Conservation (phyloP, 208 protist species). For the Trypanosoma vivax region DNA sequence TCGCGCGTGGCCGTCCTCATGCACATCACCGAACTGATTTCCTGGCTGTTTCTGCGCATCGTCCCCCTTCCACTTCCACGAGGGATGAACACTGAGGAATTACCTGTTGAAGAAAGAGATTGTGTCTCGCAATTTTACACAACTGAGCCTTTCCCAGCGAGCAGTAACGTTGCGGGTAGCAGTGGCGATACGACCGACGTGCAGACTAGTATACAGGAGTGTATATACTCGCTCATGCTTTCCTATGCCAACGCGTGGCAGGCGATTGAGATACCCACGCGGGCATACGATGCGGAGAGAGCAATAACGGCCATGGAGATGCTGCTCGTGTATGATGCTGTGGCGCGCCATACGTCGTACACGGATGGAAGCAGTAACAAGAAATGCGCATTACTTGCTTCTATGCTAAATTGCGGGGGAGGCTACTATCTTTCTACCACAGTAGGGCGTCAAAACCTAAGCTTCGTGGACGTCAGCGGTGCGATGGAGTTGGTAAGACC, state of each 20-base stretch:
- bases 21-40: conserved; percentile 71
- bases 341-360: conserved; percentile 28
- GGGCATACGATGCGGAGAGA: conserved; percentile 57
- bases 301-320: conserved; percentile 54
- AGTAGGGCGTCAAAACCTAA: conserved; percentile 32
- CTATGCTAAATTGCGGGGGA: conserved; percentile 31
- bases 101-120: conserved; percentile 4
- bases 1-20: conserved; percentile 69
- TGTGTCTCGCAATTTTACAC: conserved; percentile 10
- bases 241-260: conserved; percentile 72
- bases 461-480: conserved; percentile 38
- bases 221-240: conserved; percentile 42
- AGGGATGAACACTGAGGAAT: not conserved
- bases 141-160: conserved; percentile 6
- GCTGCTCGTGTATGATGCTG: conserved; percentile 68
- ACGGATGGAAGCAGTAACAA: conserved; percentile 5
- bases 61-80: conserved; percentile 42
- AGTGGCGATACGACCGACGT: not conserved
- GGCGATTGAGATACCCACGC: conserved; percentile 66
- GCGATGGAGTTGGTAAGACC: conserved; percentile 58
- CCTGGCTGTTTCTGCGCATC: conserved; percentile 46
- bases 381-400: conserved; percentile 28
- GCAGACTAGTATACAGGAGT: conserved; percentile 6
- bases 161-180: not conserved
- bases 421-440: conserved; percentile 66